Evolutionary conservation across 1,284 basidiomycete genomes (phyloP).

Genomic region (Hymenochaete sp.): DNA sequence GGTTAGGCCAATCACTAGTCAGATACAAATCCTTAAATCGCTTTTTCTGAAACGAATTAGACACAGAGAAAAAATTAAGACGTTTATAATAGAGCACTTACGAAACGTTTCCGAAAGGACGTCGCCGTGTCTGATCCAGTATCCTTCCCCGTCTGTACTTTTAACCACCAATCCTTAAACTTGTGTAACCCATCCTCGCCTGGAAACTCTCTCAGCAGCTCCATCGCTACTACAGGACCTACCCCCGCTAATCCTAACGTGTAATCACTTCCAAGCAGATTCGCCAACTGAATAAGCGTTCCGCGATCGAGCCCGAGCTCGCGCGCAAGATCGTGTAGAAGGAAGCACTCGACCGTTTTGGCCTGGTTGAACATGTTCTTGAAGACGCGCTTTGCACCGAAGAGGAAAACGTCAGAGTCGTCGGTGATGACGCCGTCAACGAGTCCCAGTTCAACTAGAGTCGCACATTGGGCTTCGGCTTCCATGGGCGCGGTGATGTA

Average conservation of each 20-base stretch:
- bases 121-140: slow-evolving; percentile 60
- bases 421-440: slow-evolving; percentile 99
- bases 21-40: slow-evolving; percentile 82
- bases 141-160: slow-evolving; percentile 89
- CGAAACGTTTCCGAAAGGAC: slow-evolving; percentile 78
- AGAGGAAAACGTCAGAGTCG: slow-evolving; percentile 98
- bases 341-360: slow-evolving; percentile 96
- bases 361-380: slow-evolving; percentile 99
- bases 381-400: slow-evolving; percentile 88
- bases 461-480: slow-evolving; percentile 97
- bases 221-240: slow-evolving; percentile 95
- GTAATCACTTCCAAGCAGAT: slow-evolving; percentile 95
- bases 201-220: slow-evolving; percentile 85
- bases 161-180: slow-evolving; percentile 93
- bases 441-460: slow-evolving; percentile 75
- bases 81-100: slow-evolving; percentile 39
- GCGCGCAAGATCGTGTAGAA: slow-evolving; percentile 75
- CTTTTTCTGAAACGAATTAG: slow-evolving; percentile 58
- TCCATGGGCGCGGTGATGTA: slow-evolving; percentile 99
- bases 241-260: slow-evolving; percentile 93
- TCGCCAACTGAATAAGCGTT: slow-evolving; percentile 83
- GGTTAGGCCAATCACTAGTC: slow-evolving; percentile 81
- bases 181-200: slow-evolving; percentile 74
- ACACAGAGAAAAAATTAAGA: not conserved
- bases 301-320: slow-evolving; percentile 87